phyloP scores from a whole-genome alignment of 2,329 filamentous ascomycete species.

The Plectosphaerella sp. region DNA sequence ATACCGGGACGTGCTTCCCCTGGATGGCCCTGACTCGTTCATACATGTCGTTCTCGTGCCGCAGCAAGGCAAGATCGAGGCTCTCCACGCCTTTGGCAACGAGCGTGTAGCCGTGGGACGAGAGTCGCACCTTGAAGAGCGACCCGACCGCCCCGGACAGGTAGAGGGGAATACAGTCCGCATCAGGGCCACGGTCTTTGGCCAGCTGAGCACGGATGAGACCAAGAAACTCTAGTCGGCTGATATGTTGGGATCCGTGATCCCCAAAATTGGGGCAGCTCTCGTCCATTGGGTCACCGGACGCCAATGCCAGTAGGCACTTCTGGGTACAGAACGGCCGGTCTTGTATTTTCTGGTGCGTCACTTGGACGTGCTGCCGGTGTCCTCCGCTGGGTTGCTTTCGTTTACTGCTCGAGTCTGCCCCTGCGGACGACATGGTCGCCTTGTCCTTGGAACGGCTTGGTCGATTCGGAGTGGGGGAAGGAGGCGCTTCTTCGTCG shows the following conservation, averaged over 20 bases:
- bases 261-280: conserved; percentile 20
- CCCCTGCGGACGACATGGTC: conserved; percentile 4
- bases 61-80: conserved; percentile 13
- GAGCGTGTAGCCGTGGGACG: conserved; percentile 29
- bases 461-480: conserved; percentile 8
- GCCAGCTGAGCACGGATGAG: conserved; percentile 21
- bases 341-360: conserved; percentile 14
- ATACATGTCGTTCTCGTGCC: conserved; percentile 26
- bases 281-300: conserved; percentile 16
- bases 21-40: conserved; percentile 21
- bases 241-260: conserved; percentile 20
- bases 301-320: conserved; percentile 20
- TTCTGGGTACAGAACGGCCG: conserved; percentile 21
- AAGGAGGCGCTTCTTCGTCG: conserved; percentile 11
- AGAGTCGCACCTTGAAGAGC: conserved; percentile 31
- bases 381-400: conserved; percentile 1
- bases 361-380: conserved; percentile 3
- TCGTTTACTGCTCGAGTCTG: neutral
- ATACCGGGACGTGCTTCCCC: conserved; percentile 28
- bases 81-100: conserved; percentile 32
- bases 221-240: conserved; percentile 17
- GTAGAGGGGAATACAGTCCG: conserved; percentile 23
- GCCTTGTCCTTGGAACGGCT: conserved; percentile 6
- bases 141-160: conserved; percentile 18
- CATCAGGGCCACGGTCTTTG: conserved; percentile 21